Conservation (phyloP, 1,284 basidiomycete species). For the Trichosporon sp. region DNA sequence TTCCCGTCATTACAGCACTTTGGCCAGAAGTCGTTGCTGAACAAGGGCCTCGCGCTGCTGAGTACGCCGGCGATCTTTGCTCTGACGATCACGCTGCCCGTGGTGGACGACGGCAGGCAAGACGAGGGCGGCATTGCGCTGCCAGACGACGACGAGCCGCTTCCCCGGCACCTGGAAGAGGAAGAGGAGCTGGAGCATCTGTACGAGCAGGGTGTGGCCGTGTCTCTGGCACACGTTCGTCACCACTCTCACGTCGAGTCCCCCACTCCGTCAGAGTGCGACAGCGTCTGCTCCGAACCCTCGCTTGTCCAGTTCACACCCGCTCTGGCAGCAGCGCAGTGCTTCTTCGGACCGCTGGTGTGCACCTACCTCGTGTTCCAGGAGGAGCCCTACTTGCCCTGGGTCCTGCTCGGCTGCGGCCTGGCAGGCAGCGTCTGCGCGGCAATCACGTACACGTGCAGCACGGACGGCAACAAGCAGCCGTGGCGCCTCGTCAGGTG, state of each 20-base stretch:
- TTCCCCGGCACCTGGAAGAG: slow-evolving; percentile 21
- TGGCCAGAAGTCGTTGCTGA: slow-evolving; percentile 62
- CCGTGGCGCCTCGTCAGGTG: slow-evolving; percentile 67
- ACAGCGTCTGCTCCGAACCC: slow-evolving; percentile 10
- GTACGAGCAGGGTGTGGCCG: slow-evolving; percentile 28
- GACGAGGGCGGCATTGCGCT: slow-evolving; percentile 34
- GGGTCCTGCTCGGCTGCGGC: slow-evolving; percentile 49
- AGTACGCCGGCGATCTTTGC: slow-evolving; percentile 80
- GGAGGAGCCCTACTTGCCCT: slow-evolving; percentile 54
- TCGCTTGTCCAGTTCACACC: slow-evolving; percentile 61
- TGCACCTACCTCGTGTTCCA: slow-evolving; percentile 66
- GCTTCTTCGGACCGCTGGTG: slow-evolving; percentile 70
- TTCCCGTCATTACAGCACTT: slow-evolving; percentile 84
- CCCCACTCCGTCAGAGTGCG: background rate
- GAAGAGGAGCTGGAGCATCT: slow-evolving; percentile 42
- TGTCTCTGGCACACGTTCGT: background rate
- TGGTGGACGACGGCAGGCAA: slow-evolving; percentile 56
- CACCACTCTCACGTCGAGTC: background rate
- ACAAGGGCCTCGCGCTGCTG: slow-evolving; percentile 68
- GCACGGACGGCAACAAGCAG: slow-evolving; percentile 58
- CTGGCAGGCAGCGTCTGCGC: slow-evolving; percentile 58
- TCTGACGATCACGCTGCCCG: slow-evolving; percentile 84
- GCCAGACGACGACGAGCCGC: slow-evolving; percentile 31
- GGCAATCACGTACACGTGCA: slow-evolving; percentile 58
- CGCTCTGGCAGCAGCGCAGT: slow-evolving; percentile 74